Conservation (phyloP, 495 filamentous ascomycete species). For the Friedmanniomyces simplex region DNA sequence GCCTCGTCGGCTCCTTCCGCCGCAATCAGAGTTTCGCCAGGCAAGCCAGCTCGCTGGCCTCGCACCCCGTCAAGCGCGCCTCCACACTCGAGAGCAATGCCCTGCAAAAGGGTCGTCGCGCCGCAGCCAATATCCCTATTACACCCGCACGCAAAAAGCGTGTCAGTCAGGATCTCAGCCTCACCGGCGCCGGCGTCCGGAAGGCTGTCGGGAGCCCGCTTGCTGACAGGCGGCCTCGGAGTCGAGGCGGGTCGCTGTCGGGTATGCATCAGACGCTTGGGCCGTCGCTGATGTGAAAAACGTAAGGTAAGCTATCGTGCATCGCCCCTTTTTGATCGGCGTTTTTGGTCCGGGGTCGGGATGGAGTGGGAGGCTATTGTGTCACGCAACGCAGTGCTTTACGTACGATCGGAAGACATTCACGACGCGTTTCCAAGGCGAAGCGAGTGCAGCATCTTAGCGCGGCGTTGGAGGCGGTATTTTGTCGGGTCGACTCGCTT, state of each 20-base stretch:
- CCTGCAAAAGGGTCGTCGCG: constrained; percentile 18
- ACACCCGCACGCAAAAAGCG: constrained; percentile 20
- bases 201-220: constrained; percentile 17
- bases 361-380: not conserved
- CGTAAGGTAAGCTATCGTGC: not conserved
- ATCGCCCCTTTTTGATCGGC: not conserved
- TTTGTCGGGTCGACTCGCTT: not conserved
- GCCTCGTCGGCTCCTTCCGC: constrained; percentile 17
- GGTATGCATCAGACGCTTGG: constrained; percentile 11
- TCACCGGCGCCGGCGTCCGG: constrained; percentile 7
- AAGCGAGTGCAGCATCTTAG: not conserved
- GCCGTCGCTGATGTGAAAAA: not conserved
- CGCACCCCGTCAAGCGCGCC: constrained; percentile 14
- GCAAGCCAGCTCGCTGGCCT: constrained; percentile 15
- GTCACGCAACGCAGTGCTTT: not conserved
- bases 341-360: not conserved
- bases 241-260: constrained; percentile 7
- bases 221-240: constrained; percentile 7
- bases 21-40: constrained; percentile 13
- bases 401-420: no score
- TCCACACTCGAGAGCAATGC: constrained; percentile 16
- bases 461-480: not conserved
- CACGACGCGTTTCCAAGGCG: no score
- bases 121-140: constrained; percentile 18
- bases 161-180: constrained; percentile 8